Evolutionary conservation across 2,329 filamentous ascomycete genomes (phyloP), one percentile per base, ranked within the genome.

Genomic region (Aspergillus pseudoviridinutans): DNA sequence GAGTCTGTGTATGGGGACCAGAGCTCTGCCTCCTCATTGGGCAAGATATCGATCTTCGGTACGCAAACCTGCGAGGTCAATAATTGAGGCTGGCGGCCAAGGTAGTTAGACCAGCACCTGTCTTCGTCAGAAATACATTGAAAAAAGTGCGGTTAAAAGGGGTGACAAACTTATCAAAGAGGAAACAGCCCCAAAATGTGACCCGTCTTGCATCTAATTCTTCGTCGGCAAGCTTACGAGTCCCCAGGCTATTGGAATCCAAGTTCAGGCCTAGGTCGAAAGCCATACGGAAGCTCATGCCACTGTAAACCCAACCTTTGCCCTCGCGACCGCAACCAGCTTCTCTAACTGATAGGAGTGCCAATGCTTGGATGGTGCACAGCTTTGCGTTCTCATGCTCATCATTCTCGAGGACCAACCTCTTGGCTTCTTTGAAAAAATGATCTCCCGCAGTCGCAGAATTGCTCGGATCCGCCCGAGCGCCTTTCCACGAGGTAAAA

Each of bases 221-320:
- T 50, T 89, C 84, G 57, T 96, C 91, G 59, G 87, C 86, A 63
- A 93, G 81, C 57, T 82, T 84, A n/a, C 78, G 80, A 7, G 78
- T 76, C 7, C 83, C 82, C 58, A 91, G 82, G 8, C 85, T 85
- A 20, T 85, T 84, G 1, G 89, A 84, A 68, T 96, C 90, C 20
- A 97, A 84, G 68, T 97, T 96, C 54, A 99, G 80, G 0, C 94
- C 94, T 61, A 99, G 84, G 67, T 99, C 94, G 72, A 89, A 90
- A 0, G 92, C 93, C 93, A 99, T 97, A 49, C 94, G 88, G 72
- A 99, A 97, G 68, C 90, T 94, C 90, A 99, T 97, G 51, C 94
- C 93, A 67, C 91, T 96, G 74, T 97, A 97, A 3, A 97, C 92
- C 94, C 94, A 99, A 1, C 94, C 94, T 74, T 94, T 96, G 42